phyloP scores from a whole-genome alignment of 2,329 filamentous ascomycete genomes.

The Neonectria faginata region DNA sequence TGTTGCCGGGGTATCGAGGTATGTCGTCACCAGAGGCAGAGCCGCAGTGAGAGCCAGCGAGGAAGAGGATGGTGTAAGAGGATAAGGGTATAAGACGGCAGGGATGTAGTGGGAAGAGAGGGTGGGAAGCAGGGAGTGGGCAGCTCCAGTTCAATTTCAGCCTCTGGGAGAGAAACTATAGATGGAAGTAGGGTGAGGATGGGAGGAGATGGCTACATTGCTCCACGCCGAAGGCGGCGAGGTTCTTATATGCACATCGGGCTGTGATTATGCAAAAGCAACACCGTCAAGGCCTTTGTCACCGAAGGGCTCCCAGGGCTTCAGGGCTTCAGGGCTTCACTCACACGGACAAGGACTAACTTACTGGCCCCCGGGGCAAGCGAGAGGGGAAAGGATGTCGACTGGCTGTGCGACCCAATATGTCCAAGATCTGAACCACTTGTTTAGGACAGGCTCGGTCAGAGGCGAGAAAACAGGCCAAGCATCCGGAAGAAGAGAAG shows the following conservation, averaged over 20 bases:
- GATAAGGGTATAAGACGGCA: neutral
- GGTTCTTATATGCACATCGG: conserved; percentile 44
- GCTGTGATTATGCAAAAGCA: conserved; percentile 44
- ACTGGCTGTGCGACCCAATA: conserved; percentile 52
- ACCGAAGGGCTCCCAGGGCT: conserved; percentile 29
- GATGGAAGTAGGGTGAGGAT: conserved; percentile 21
- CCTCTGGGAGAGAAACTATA: neutral
- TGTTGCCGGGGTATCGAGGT: conserved; percentile 1
- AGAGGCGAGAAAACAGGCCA: conserved; percentile 48
- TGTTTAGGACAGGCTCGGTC: conserved; percentile 51
- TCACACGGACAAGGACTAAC: conserved; percentile 29
- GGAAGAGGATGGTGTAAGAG: neutral
- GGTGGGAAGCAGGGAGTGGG: neutral
- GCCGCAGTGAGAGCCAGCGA: conserved; percentile 9
- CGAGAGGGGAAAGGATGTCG: conserved; percentile 48
- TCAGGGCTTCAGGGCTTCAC: conserved; percentile 33
- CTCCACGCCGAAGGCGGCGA: conserved; percentile 34
- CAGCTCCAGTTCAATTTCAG: neutral
- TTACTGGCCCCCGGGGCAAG: conserved; percentile 36
- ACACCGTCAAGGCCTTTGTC: conserved; percentile 40
- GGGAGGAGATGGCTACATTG: conserved; percentile 26
- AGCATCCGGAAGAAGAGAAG: conserved; percentile 38
- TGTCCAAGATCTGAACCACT: conserved; percentile 52
- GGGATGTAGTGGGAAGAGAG: neutral
- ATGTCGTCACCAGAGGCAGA: conserved; percentile 14